Base-by-base conservation (phyloP, 352 stramenopile genomes). In the Hyaloperonospora arabidopsidis region DNA sequence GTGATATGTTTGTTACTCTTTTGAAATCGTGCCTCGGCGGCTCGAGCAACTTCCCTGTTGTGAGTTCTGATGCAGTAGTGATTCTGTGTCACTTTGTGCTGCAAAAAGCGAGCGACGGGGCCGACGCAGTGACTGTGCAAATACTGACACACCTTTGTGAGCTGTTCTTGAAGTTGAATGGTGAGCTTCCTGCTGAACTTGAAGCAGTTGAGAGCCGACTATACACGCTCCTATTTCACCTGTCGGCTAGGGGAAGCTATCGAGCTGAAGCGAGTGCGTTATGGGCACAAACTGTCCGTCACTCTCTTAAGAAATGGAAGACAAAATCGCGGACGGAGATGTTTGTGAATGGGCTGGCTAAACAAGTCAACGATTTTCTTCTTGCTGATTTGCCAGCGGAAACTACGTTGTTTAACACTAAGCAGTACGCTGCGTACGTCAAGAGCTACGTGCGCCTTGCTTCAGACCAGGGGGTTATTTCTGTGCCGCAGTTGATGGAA, bases 51-150 rank as follows among this genome's bases (percentile, higher is more conserved):
- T 65, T 61, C 17, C 80, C 80, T 12, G 68, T 88, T 8, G 70
- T 88, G 15, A 90, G 74, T 32, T 69, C 76, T 15, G 80, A 90
- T 36, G 72, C 72, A 1, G 76, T 88, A 7, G 74, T 88, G 38
- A 88, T 88, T 40, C 56, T 90, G 41, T 77, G 68, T 52, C 80
- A 90, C 43, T 87, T 82, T 51, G 77, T 72, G 15, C 57, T 74
- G 22, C 75, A 83, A 60, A 65, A 78, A 10, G 58, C 52, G 8
- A 1, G 38, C 0, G 65, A 84, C n/a, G 70, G 46, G 28, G 68
- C 63, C 21, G 58, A 78, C 19, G 65, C 72, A 13, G 61, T 76
- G 17, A 56, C 76, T 39, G 72, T 87, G 65, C 69, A 75, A n/a
- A 68, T 88, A 22, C 49, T 90, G n/a, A 70, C 69, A 12, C 69